Evolutionary conservation across 495 filamentous ascomycete genomes (phyloP), one percentile per base, ranked within the genome.

Genomic region (Oidiodendron maius): DNA sequence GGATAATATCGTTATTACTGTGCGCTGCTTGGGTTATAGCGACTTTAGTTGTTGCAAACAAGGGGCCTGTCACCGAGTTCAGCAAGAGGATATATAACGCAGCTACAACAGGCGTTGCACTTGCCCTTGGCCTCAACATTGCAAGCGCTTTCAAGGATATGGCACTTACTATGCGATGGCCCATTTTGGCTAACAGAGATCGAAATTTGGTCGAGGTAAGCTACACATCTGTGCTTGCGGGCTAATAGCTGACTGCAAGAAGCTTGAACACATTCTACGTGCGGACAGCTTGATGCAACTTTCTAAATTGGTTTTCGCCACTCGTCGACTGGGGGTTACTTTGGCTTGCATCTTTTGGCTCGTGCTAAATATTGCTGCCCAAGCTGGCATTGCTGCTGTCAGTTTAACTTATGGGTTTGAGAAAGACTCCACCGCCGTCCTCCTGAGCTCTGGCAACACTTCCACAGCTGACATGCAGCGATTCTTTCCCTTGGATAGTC

Each of bases 71-170:
- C 18, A 30, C 32, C 20, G 54, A 60, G 41, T 37, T 3, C 0
- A 15, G 42, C 18, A 63, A 61, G 46, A 51, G 43, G 26, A 16
- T 51, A 25, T 61, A 51, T 26, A 61, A 63, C 36, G 42, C 58
- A 13, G 26, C 56, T 15, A 63, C 55, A 12, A 61, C 56, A 0
- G 55, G 40, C 1, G 42, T 63, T n/a, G 51, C 44, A 26, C 60
- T 63, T 22, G 46, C 50, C 12, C 30, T 63, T 12, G 55, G 58
- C 49, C 30, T 63, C 15, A 63, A 63, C 40, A 50, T 63, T 40
- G 55, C 55, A 18, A 61, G 55, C 42, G 52, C 54, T 16, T 55
- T 63, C 40, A 63, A 63, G 50, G 57, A 61, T 41, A 49, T 63
- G 52, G 55, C 58, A 24, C 40, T 56, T 36, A 56, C 61, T 24